Base-by-base conservation (phyloP, 108 stramenopile species). In the Nitzschia palea region DNA sequence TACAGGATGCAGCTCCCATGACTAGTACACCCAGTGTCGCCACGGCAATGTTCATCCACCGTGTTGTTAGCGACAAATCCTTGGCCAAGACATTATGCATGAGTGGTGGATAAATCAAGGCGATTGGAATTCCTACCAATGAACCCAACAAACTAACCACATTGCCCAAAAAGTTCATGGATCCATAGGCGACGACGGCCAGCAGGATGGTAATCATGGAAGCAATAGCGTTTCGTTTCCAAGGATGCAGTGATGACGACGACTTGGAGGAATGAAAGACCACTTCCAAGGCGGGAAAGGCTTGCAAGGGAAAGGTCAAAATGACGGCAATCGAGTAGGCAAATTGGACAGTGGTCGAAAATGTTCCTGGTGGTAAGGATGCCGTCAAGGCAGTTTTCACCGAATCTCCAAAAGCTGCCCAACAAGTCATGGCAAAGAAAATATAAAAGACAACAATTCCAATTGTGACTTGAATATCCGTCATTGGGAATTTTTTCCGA, bases 251-350 rank as follows among this genome's bases (percentile, higher is more conserved):
- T 4, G 17, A 17, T 12, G 31, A 31, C 14, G 6, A 17, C 6
- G 25, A 6, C 14, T 63, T 28, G 30, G 43, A 27, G 3, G 40
- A 55, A 32, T 44, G 56, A 29, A 61, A 64, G 9, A 69, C 47
- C 22, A 84, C 76, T 34, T 78, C 73, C 70, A 84, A 54, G 20
- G 83, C 83, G 18, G 83, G 83, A 68, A 79, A 84, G n/a, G 73
- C 73, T 65, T 84, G 83, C 6, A 84, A 61, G 3, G 83, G 83
- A 75, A 80, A 84, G 9, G 82, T 80, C 34, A 83, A 76, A 22
- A 75, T 62, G 28, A 83, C 78, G 18, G 82, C 82, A 12, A 83
- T 45, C 5, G 77, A 79, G 65, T 83, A 83, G 4, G 78, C 77
- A 15, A 83, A 44, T 68, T 83, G 82, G 1, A 77, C 78, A 17